Conservation (phyloP, 306 rosid species). For the cucumber (Cucumis sativus) region Cucumber_9930_V3 NC_026657.2:19324001-19324500, state of each 20-base stretch:
- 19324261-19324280: neutral
- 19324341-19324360: neutral
- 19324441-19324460: neutral
- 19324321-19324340: neutral
- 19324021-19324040: neutral
- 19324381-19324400: neutral
- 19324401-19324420: neutral
- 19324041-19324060: neutral
- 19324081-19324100: slow-evolving; percentile 50
- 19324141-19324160: slow-evolving; percentile 58
- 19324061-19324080: neutral
- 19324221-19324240: slow-evolving; percentile 63
- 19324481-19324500: neutral
- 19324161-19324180: slow-evolving; percentile 91
- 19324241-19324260: slow-evolving; percentile 33
- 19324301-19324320: neutral
- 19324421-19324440: neutral
- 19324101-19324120: slow-evolving; percentile 93
- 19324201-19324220: slow-evolving; percentile 93
- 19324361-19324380: neutral
- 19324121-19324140: slow-evolving; percentile 75
- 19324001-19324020: neutral
- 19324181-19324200: slow-evolving; percentile 98
- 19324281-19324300: neutral
- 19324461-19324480: neutral